Evolutionary conservation across 148 eudicot genomes (phyloP), one percentile per base, ranked within the genome.

Genomic region (Vaccinium corymbosum): DNA sequence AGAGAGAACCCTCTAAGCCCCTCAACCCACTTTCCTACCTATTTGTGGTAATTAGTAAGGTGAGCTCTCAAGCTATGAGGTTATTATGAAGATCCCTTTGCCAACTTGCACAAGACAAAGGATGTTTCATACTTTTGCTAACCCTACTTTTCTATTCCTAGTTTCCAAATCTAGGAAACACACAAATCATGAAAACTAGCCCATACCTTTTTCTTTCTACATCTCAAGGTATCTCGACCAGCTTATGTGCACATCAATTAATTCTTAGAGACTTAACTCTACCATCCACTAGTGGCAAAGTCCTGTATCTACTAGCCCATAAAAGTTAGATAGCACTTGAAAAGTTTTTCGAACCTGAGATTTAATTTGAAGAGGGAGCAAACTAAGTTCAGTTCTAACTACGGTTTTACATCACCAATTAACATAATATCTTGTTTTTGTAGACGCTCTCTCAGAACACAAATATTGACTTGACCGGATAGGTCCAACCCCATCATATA

Each of bases 71-170:
- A 10, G 56, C 20, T 53, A 50, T 19, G 14, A 53, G 50, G 51
- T 72, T 72, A 35, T 78, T 6, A 51, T 71, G 79, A 82, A 82
- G 84, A 82, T 70, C 78, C 84, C 46, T 51, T 52, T 61, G 29
- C 75, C 48, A 50, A 35, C 57, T 48, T 68, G 59, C 83, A 48
- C 83, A 46, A 27, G 76, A 81, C 76, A 81, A 64, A 27, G 15
- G 49, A 52, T 3, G 16, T 46, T 19, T 64, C 70, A n/a, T 13
- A 25, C 70, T 4, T 49, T 50, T 66, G 52, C 52, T 32, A 49
- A 76, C 6, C 76, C 75, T 49, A 29, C 51, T 22, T 81, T 68
- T 48, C 22, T 10, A n/a, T 19, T 38, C 12, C 71, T n/a, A 46
- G 3, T 68, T 81, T 64, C 76, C 68, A 62, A 12, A 80, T 81